Conservation (phyloP, 257 asterid species). For the Craterostigma plantagineum region DNA sequence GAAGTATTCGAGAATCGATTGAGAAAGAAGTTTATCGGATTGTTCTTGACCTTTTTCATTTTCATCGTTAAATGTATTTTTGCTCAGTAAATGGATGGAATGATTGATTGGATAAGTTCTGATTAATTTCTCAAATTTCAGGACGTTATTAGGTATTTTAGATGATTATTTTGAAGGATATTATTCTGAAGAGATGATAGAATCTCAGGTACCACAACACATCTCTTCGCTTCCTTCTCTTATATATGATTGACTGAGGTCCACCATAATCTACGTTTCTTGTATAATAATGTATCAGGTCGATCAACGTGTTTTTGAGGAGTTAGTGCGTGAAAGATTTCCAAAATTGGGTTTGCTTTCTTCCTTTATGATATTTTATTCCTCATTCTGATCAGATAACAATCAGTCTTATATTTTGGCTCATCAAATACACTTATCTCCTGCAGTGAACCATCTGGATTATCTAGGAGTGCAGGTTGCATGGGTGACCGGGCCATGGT, state of each 20-base stretch:
- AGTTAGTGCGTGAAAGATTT: slow-evolving; percentile 81
- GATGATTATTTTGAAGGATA: slow-evolving; percentile 95
- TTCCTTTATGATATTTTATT: slow-evolving; percentile 5
- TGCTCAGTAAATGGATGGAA: too few species aligned
- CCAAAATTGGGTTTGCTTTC: slow-evolving; percentile 68
- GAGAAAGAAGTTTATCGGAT: too few species aligned
- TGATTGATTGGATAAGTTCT: too few species aligned
- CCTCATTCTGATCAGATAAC: too few species aligned
- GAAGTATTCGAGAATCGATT: too few species aligned
- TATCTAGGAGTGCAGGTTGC: slow-evolving; percentile 97
- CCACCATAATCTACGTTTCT: slow-evolving; percentile 6
- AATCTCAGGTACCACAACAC: slow-evolving; percentile 53
- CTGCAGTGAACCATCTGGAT: slow-evolving; percentile 94
- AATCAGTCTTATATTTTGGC: too few species aligned
- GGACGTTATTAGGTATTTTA: slow-evolving; percentile 83
- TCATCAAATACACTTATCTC: too few species aligned
- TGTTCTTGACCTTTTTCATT: too few species aligned
- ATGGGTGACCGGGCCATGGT: slow-evolving; percentile 98
- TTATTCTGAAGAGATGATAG: slow-evolving; percentile 94
- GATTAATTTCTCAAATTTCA: slow-evolving; percentile 17
- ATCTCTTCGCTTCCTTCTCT: too few species aligned
- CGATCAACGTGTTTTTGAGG: slow-evolving; percentile 98
- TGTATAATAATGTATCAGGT: slow-evolving; percentile 49
- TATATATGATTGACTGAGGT: too few species aligned
- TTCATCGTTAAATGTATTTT: too few species aligned